These are phyloP conservation scores for Leptographium wingfieldii DNA, from an alignment of 2,329 filamentous ascomycete species.

Conservation along the genomic window DNA sequence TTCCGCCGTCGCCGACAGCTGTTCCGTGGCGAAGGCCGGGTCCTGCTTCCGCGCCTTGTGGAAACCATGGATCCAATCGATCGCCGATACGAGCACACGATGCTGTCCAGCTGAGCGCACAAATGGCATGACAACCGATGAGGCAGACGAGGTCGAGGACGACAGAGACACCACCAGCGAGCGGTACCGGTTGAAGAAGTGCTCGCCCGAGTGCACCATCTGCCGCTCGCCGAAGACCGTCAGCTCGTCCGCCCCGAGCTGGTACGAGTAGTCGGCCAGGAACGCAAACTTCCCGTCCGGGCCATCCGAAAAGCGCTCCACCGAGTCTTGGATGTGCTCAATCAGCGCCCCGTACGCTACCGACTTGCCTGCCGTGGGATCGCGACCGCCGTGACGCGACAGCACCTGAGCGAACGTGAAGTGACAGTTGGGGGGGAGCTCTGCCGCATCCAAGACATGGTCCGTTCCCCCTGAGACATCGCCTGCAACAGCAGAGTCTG, in stretches of 20 bases:
- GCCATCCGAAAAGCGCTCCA: slow-evolving; percentile 26
- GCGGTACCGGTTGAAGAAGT: slow-evolving; percentile 64
- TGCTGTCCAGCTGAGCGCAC: slow-evolving; percentile 29
- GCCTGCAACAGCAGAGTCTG: slow-evolving; percentile 24
- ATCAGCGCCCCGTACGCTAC: slow-evolving; percentile 51
- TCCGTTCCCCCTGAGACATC: not conserved
- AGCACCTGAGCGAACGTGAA: slow-evolving; percentile 72
- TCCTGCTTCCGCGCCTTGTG: slow-evolving; percentile 36
- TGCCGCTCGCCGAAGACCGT: slow-evolving; percentile 56
- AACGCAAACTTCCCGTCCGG: slow-evolving; percentile 58
- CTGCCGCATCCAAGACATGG: slow-evolving; percentile 13
- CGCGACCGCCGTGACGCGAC: slow-evolving; percentile 73
- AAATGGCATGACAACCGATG: slow-evolving; percentile 31
- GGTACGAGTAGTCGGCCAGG: slow-evolving; percentile 58
- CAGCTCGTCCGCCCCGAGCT: slow-evolving; percentile 37
- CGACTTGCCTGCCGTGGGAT: slow-evolving; percentile 61
- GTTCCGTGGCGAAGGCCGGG: slow-evolving; percentile 23
- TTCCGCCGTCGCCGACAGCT: slow-evolving; percentile 9
- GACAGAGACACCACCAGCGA: slow-evolving; percentile 39
- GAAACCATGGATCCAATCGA: slow-evolving; percentile 66
- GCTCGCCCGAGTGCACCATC: slow-evolving; percentile 60
- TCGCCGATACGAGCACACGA: slow-evolving; percentile 43
- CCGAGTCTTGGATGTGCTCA: slow-evolving; percentile 46
- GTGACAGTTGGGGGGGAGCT: slow-evolving; percentile 53
- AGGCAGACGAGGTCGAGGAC: not conserved